phyloP scores from a whole-genome alignment of 108 stramenopile genomes.

The Fistulifera solaris region DNA sequence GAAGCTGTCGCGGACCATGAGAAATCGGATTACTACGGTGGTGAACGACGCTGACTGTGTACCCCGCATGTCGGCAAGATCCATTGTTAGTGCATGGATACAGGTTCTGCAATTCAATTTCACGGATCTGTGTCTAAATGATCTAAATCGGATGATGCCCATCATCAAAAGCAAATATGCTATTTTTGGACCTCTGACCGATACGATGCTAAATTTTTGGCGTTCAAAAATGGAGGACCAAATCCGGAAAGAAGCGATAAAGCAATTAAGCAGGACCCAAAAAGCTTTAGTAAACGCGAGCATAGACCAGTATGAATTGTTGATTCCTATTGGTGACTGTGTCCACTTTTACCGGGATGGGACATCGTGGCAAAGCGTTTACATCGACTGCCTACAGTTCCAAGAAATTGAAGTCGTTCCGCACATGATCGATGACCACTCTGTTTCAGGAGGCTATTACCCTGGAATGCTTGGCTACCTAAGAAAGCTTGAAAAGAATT shows the following conservation, averaged over 20 bases:
- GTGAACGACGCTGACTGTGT: constrained; percentile 31
- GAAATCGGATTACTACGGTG: constrained; percentile 23
- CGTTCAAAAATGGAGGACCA: neutral
- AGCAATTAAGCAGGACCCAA: neutral
- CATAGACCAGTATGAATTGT: constrained; percentile 7
- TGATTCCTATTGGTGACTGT: constrained; percentile 33
- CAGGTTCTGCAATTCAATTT: constrained; percentile 29
- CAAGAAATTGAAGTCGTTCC: constrained; percentile 22
- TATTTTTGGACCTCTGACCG: neutral
- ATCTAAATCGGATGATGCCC: constrained; percentile 5
- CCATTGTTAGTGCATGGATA: constrained; percentile 19
- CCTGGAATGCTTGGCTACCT: constrained; percentile 13
- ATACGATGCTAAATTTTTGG: neutral
- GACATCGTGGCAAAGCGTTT: constrained; percentile 11
- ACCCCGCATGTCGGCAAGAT: constrained; percentile 23
- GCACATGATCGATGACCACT: constrained; percentile 28
- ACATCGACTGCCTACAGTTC: constrained; percentile 20
- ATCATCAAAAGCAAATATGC: neutral
- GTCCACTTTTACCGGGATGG: constrained; percentile 34
- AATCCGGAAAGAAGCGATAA: neutral
- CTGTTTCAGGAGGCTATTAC: constrained; percentile 22
- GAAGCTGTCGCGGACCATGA: constrained; percentile 13
- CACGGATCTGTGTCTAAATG: constrained; percentile 17
- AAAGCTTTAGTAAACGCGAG: constrained; percentile 3
- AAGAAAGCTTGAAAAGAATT: constrained; percentile 9